phyloP scores from a whole-genome alignment of 192 early-diverging fungal genomes.

The Chytriomyces sp. region DNA sequence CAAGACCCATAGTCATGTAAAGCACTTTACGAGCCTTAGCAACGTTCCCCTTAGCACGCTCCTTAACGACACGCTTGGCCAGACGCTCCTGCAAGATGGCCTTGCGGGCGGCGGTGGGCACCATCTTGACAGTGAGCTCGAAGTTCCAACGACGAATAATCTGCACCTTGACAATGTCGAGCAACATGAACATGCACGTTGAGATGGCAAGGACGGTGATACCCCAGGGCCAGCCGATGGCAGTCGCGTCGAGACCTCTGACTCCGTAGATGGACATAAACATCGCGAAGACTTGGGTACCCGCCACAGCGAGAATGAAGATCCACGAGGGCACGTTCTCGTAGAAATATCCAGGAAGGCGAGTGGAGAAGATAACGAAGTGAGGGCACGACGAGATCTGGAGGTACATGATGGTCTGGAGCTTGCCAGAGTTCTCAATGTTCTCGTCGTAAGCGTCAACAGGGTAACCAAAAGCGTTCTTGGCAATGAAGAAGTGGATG shows the following conservation, averaged over 20 bases:
- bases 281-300: conserved; percentile 90
- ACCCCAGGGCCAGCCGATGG: conserved; percentile 68
- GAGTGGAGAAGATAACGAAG: conserved; percentile 96
- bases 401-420: conserved; percentile 90
- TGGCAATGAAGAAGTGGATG: conserved; percentile 75
- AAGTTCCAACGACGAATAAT: conserved; percentile 90
- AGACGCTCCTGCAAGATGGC: conserved; percentile 55
- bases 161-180: too few species aligned
- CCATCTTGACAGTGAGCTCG: conserved; percentile 82
- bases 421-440: conserved; percentile 38
- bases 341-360: conserved; percentile 78
- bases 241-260: conserved; percentile 26
- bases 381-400: too few species aligned
- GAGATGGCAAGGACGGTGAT: conserved; percentile 72
- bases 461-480: conserved; percentile 58
- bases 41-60: conserved; percentile 34
- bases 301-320: conserved; percentile 82
- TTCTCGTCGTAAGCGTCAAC: conserved; percentile 3
- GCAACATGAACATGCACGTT: conserved; percentile 74
- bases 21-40: conserved; percentile 44
- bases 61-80: neutral
- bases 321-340: conserved; percentile 71
- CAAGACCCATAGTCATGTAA: conserved; percentile 26
- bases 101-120: conserved; percentile 69
- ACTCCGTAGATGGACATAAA: conserved; percentile 81